A percentile compares a stretch with the other conserved stretches of the same genome.
Evolutionary conservation across 352 stramenopile genomes (phyloP).

Genomic region (Globisporangium nodosum): DNA sequence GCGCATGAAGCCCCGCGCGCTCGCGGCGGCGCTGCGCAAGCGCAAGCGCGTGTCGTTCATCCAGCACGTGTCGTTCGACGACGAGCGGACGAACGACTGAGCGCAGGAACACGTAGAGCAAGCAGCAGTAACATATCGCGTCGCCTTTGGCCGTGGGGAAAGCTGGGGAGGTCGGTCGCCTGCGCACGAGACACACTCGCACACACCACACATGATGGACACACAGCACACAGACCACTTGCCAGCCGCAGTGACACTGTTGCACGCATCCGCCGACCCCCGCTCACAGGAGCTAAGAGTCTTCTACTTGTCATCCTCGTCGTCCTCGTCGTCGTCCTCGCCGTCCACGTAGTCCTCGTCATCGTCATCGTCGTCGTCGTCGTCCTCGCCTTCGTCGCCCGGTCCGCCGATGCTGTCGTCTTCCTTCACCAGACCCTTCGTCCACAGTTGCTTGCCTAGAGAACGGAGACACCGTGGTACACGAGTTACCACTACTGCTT

Average conservation of each 20-base stretch:
- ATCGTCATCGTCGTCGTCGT: constrained; percentile 29
- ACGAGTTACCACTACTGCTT: too few species aligned
- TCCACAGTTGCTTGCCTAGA: constrained; percentile 61
- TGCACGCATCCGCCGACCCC: neutral
- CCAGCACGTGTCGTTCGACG: constrained; percentile 81
- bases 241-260: neutral
- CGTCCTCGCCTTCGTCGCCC: constrained; percentile 38
- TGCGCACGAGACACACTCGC: too few species aligned
- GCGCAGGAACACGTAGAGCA: constrained; percentile 6
- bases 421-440: constrained; percentile 66
- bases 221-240: neutral
- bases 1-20: constrained; percentile 56
- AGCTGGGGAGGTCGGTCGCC: neutral
- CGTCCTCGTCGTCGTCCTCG: constrained; percentile 25
- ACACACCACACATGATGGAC: too few species aligned
- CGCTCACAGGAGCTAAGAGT: neutral
- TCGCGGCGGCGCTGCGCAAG: constrained; percentile 63
- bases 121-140: constrained; percentile 1
- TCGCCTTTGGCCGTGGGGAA: neutral
- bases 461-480: neutral
- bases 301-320: constrained; percentile 10
- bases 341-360: constrained; percentile 26
- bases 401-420: constrained; percentile 35
- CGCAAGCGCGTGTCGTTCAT: constrained; percentile 87
- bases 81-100: constrained; percentile 3